A percentile compares a stretch with the other conserved stretches of the same genome.
Conservation (phyloP, 768 basidiomycete genomes). For the Wakefieldia striispora region DNA sequence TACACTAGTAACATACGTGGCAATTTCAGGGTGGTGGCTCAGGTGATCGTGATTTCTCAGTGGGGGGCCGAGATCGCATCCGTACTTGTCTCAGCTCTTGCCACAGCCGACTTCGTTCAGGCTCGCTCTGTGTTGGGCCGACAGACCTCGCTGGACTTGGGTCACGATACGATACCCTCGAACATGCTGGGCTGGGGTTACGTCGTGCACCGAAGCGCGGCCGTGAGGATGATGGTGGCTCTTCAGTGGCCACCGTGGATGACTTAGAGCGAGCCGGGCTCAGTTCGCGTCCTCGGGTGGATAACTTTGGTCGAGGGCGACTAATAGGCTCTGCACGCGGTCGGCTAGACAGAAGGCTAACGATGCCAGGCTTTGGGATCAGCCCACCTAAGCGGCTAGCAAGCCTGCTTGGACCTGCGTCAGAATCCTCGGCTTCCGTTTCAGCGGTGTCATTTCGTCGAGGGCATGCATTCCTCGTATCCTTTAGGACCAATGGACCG, state of each 20-base stretch:
- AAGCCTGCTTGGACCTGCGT: constrained; percentile 25
- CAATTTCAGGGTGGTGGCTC: constrained; percentile 36
- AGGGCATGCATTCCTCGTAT: constrained; percentile 31
- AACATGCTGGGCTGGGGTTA: constrained; percentile 38
- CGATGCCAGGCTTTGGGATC: constrained; percentile 33
- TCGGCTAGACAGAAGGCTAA: constrained; percentile 38
- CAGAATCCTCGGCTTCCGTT: constrained; percentile 33
- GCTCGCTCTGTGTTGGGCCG: constrained; percentile 34
- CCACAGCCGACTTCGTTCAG: constrained; percentile 49
- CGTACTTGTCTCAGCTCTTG: constrained; percentile 52
- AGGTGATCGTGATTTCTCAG: constrained; percentile 40
- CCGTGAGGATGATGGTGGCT: constrained; percentile 27
- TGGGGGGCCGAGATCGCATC: constrained; percentile 45
- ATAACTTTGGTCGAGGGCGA: constrained; percentile 27
- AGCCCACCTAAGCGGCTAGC: constrained; percentile 26
- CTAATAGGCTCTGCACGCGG: constrained; percentile 24
- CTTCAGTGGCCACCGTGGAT: constrained; percentile 22
- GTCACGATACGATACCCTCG: constrained; percentile 29
- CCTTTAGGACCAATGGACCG: constrained; percentile 23
- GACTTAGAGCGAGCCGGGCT: constrained; percentile 33
- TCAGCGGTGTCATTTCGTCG: constrained; percentile 26
- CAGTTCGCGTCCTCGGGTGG: constrained; percentile 27
- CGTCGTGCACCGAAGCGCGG: constrained; percentile 38
- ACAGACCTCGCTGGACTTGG: constrained; percentile 28
- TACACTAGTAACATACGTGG: constrained; percentile 11